phyloP scores from a whole-genome alignment of 768 basidiomycete genomes.

The Phlebiopsis flavidoalba region DNA sequence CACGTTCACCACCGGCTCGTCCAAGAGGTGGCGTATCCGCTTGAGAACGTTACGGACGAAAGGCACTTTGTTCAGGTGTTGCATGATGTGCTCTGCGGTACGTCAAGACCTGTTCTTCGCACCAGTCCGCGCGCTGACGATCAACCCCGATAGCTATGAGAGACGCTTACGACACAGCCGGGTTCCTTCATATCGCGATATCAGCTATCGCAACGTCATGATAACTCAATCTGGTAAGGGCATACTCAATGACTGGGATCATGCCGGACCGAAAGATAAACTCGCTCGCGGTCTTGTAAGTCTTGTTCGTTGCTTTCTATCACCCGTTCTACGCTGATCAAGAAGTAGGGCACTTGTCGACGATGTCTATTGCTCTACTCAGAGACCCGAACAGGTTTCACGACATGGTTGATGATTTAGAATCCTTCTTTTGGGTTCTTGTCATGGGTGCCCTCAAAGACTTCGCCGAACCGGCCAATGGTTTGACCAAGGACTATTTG shows the following conservation, averaged over 20 bases:
- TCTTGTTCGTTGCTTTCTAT: not conserved
- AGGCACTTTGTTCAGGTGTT: slow-evolving; percentile 1
- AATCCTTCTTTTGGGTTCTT: slow-evolving; percentile 2
- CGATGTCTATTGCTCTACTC: not conserved
- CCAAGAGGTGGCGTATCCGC: not conserved
- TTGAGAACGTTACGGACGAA: not conserved
- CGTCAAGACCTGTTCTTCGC: not conserved
- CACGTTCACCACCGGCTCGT: slow-evolving; percentile 5
- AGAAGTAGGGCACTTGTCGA: not conserved
- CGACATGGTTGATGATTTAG: not conserved
- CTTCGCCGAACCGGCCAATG: too few relatives aligned
- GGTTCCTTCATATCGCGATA: not conserved
- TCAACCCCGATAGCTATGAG: not conserved
- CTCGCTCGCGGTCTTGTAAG: not conserved
- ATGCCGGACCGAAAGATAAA: not conserved
- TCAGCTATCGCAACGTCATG: not conserved
- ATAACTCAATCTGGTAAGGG: not conserved
- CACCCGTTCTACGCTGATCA: too few relatives aligned
- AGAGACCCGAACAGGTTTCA: not conserved
- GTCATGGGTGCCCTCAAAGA: too few relatives aligned
- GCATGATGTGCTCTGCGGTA: slow-evolving; percentile 1
- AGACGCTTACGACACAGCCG: not conserved
- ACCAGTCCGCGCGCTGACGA: too few relatives aligned
- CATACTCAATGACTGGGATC: not conserved
- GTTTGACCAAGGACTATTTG: too few relatives aligned